Percentiles rank a stretch among this genome's conserved stretches.
phyloP scores from a whole-genome alignment of 2,329 filamentous ascomycete species.

The Ophiostoma piceae region DNA sequence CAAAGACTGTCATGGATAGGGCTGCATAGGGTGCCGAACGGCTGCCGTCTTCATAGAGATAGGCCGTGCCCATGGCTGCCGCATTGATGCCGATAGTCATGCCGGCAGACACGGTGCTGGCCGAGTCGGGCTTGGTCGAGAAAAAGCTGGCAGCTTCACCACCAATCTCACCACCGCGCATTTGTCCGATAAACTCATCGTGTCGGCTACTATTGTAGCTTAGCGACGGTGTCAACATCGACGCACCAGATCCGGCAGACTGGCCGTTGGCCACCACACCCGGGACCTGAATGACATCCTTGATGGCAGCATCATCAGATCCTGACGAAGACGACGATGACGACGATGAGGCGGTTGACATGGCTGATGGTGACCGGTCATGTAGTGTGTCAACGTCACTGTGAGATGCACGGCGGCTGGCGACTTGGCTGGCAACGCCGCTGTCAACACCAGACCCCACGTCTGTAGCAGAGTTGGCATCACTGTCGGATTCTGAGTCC shows the following conservation, averaged over 20 bases:
- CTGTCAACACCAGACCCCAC: background rate
- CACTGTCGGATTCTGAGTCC: background rate
- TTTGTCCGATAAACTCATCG: background rate
- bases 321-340: background rate
- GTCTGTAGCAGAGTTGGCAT: background rate
- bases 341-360: background rate
- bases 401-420: background rate
- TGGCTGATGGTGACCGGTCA: slow-evolving; percentile 10
- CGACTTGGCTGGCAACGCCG: background rate
- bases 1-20: slow-evolving; percentile 54
- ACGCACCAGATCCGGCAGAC: background rate
- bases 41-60: slow-evolving; percentile 50
- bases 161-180: slow-evolving; percentile 2
- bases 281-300: background rate
- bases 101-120: slow-evolving; percentile 45
- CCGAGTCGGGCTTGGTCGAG: slow-evolving; percentile 29
- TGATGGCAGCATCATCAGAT: background rate
- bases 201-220: background rate
- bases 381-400: background rate
- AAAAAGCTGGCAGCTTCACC: background rate
- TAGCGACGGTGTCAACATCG: background rate
- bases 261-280: background rate
- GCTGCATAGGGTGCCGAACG: slow-evolving; percentile 52
- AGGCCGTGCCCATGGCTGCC: slow-evolving; percentile 55
- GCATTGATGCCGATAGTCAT: slow-evolving; percentile 54